A percentile compares a stretch with the other conserved stretches of the same genome.
Conservation (phyloP, 805 yeast species). For the Cyberlindnera veronae region DNA sequence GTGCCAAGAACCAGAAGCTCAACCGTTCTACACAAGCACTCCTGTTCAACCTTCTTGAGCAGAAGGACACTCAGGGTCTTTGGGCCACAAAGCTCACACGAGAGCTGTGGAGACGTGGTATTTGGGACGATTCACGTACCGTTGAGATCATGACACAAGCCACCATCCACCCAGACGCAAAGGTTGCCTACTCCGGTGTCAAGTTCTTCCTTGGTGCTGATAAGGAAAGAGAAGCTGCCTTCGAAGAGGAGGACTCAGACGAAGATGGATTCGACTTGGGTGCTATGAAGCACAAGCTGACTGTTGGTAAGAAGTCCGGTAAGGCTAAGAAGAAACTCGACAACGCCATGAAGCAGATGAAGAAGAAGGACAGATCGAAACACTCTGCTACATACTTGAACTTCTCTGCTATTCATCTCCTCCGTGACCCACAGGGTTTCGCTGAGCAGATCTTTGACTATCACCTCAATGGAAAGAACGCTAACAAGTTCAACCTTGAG, state of each 20-base stretch:
- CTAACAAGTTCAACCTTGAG: slow-evolving; percentile 73
- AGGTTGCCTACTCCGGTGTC: slow-evolving; percentile 88
- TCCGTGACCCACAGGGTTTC: slow-evolving; percentile 97
- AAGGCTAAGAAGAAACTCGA: slow-evolving; percentile 81
- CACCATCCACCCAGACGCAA: slow-evolving; percentile 78
- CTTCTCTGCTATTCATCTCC: slow-evolving; percentile 89
- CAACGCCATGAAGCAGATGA: slow-evolving; percentile 62
- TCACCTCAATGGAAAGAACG: slow-evolving; percentile 67
- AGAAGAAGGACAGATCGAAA: slow-evolving; percentile 59
- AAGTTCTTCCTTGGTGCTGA: slow-evolving; percentile 93
- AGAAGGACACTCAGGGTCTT: slow-evolving; percentile 77
- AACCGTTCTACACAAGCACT: slow-evolving; percentile 90
- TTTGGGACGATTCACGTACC: slow-evolving; percentile 96
- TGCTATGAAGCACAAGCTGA: slow-evolving; percentile 74
- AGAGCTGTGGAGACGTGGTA: slow-evolving; percentile 95
- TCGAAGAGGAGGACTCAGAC: slow-evolving; percentile 61
- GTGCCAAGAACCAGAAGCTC: slow-evolving; percentile 85
- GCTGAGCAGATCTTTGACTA: slow-evolving; percentile 78
- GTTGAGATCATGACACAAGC: slow-evolving; percentile 98
- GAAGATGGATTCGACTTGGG: slow-evolving; percentile 75
- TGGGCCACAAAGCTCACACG: slow-evolving; percentile 97
- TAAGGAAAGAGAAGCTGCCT: slow-evolving; percentile 82
- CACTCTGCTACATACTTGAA: slow-evolving; percentile 69
- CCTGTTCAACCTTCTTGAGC: slow-evolving; percentile 78
- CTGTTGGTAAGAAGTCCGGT: slow-evolving; percentile 75